phyloP scores from a whole-genome alignment of 2,329 filamentous ascomycete species.

The Aspergillus sp. region DNA sequence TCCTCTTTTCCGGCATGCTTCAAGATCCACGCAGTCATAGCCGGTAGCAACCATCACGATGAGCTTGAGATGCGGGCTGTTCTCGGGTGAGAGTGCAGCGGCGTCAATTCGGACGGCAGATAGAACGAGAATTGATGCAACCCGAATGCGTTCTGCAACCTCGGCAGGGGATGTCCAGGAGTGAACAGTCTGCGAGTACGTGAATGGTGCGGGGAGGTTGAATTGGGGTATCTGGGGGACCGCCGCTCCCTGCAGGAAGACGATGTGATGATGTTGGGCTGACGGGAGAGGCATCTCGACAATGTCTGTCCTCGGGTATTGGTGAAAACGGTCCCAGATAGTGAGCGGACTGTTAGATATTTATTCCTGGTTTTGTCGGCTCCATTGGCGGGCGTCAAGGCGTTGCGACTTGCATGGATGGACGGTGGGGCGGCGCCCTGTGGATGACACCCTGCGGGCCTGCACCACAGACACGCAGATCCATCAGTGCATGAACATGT shows the following conservation, averaged over 20 bases:
- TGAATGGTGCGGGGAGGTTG: slow-evolving; percentile 45
- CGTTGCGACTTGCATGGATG: too few species aligned
- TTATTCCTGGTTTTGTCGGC: neutral
- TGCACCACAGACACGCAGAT: too few species aligned
- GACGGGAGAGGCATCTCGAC: slow-evolving; percentile 6
- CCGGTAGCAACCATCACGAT: slow-evolving; percentile 50
- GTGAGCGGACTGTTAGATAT: neutral
- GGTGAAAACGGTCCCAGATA: too few species aligned
- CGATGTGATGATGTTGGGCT: slow-evolving; percentile 40
- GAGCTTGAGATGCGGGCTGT: slow-evolving; percentile 46
- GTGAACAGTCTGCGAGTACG: slow-evolving; percentile 32
- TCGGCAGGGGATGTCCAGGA: slow-evolving; percentile 33
- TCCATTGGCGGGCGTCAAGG: neutral
- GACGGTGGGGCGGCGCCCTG: slow-evolving; percentile 5
- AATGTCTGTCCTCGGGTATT: neutral
- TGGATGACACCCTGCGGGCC: neutral
- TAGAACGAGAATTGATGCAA: slow-evolving; percentile 49
- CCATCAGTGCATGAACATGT: too few species aligned
- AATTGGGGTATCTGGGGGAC: slow-evolving; percentile 38
- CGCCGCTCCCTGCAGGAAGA: slow-evolving; percentile 49
- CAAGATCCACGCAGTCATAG: slow-evolving; percentile 48
- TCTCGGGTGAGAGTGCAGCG: slow-evolving; percentile 41
- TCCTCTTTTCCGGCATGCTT: slow-evolving; percentile 43
- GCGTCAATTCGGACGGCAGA: slow-evolving; percentile 33
- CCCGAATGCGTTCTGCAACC: slow-evolving; percentile 43